Base-by-base conservation (phyloP, 1,284 basidiomycete genomes). In the Golubevia pallescens region DNA sequence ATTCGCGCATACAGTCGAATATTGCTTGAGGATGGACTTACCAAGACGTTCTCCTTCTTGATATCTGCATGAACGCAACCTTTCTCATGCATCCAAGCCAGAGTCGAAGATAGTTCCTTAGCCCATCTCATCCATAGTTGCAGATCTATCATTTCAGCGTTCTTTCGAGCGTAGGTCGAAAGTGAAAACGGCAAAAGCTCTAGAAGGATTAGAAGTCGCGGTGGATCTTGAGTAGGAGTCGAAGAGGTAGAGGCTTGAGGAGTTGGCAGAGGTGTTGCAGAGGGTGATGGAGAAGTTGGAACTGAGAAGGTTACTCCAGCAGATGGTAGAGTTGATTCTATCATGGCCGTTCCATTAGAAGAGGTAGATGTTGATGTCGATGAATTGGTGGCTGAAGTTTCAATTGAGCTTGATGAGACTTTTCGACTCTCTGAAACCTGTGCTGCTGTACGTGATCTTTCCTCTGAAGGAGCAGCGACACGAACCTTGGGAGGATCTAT, bases 61-160 rank as follows among this genome's bases (percentile, higher is more conserved):
- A 85, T 72, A 62, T 85, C 82, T 8, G 75, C 74, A 54, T 85
- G 82, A 3, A 81, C 72, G 53, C 77, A 81, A 8, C 80, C 81
- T 7, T 71, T 69, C 0, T 32, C 60, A 63, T 85, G 82, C 1
- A 83, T 69, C 63, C 78, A 85, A 54, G 66, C 69, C 32, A 85
- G 28, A 0, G 75, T 74, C 1, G 62, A 59, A 20, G 73, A 57
- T 54, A 85, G 75, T 58, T 85, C 67, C 3, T 61, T 52, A 0
- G 79, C 82, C 77, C 79, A 84, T n/a, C 54, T 58, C 53, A 63
- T 63, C 79, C 79, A 85, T 55, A 74, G 79, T 3, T 62, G 59
- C 20, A 74, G 55, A 57, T 74, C 74, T 56, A 85, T 68, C 20
- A 63, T 60, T 10, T 70, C 59, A 6, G 67, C 57, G 55, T 79